Evolutionary conservation across 164 flowering plant genomes (phyloP).

Genomic region (Stephania japonica): DNA sequence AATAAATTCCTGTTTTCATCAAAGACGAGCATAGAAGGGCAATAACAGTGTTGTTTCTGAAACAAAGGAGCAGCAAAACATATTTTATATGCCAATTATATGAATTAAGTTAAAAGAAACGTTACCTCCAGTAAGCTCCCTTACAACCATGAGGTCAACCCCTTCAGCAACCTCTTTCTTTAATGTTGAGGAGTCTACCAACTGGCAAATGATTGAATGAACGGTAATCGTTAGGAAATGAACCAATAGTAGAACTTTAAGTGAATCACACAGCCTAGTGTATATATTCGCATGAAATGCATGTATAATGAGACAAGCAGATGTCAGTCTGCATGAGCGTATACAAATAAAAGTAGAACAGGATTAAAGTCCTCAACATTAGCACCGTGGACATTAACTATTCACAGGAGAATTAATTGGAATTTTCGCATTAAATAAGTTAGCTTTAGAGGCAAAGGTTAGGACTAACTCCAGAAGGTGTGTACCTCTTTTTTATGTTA

Average conservation of each 20-base stretch:
- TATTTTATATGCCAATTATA: background rate
- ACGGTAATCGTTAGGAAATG: constrained; percentile 1
- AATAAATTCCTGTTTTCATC: constrained; percentile 67
- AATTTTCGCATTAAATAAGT: too few relatives aligned
- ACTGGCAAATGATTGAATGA: constrained; percentile 32
- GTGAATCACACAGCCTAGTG: background rate
- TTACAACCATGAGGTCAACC: constrained; percentile 94
- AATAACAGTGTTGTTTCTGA: background rate
- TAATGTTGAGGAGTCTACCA: constrained; percentile 90
- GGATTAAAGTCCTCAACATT: background rate
- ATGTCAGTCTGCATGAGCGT: too few relatives aligned
- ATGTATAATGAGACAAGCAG: background rate
- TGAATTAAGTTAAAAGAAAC: background rate
- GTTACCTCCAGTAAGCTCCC: constrained; percentile 98
- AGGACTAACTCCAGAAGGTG: too few relatives aligned
- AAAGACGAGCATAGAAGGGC: background rate
- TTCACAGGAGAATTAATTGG: background rate
- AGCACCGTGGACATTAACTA: background rate
- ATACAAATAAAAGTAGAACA: background rate
- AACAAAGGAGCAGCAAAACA: background rate
- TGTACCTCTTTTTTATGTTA: too few relatives aligned
- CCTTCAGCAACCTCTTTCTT: constrained; percentile 96
- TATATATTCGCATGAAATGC: background rate
- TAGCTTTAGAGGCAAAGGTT: too few relatives aligned
- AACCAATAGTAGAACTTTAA: background rate